Conservation (phyloP, 306 rosid genomes). For the Quercus wislizeni region DNA sequence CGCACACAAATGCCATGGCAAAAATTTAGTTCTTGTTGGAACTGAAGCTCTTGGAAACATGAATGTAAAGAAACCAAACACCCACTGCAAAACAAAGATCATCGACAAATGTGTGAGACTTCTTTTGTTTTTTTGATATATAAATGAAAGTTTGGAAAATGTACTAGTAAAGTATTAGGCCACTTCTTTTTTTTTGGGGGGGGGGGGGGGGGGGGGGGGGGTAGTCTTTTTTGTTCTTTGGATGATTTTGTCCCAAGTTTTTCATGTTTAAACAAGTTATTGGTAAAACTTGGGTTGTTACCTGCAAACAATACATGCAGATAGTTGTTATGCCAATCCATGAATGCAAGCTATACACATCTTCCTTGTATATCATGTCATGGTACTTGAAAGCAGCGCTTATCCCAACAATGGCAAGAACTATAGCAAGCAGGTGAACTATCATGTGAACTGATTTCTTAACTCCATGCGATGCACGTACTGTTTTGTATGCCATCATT, state of each 20-base stretch:
- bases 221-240: background rate
- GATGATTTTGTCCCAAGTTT: background rate
- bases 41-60: slow-evolving; percentile 32
- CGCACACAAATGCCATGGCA: slow-evolving; percentile 57
- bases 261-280: background rate
- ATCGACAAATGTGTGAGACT: background rate
- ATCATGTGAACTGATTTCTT: slow-evolving; percentile 58
- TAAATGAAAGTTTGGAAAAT: too few species aligned
- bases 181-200: too few species aligned
- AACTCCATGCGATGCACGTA: slow-evolving; percentile 10
- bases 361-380: slow-evolving; percentile 16
- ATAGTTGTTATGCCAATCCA: slow-evolving; percentile 83
- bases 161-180: too few species aligned
- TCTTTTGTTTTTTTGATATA: background rate
- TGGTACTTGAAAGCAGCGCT: slow-evolving; percentile 79
- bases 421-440: slow-evolving; percentile 48
- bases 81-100: slow-evolving; percentile 48
- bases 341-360: slow-evolving; percentile 69
- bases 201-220: too few species aligned
- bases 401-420: slow-evolving; percentile 58
- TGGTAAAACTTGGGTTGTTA: background rate
- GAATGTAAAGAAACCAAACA: slow-evolving; percentile 48
- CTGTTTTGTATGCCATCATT: slow-evolving; percentile 69
- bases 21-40: background rate
- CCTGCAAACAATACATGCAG: slow-evolving; percentile 68